These are phyloP conservation scores for Irpex lacteus DNA, from an alignment of 1,284 basidiomycete genomes.

Conservation along the genomic window DNA sequence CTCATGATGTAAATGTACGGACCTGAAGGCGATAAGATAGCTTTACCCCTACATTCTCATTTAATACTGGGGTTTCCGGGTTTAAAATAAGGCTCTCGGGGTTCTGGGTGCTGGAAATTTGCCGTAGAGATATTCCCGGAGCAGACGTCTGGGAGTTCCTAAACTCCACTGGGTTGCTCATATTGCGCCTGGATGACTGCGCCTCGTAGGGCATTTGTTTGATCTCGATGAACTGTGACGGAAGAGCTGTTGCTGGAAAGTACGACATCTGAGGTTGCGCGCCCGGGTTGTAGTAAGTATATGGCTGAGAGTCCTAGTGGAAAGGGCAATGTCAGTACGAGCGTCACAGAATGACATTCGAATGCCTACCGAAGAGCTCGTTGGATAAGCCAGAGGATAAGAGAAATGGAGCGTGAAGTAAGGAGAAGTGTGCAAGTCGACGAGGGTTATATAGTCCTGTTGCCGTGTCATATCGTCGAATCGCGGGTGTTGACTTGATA, in stretches of 20 bases:
- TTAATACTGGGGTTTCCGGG: not conserved
- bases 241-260: not conserved
- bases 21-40: conserved; percentile 6
- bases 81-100: not conserved
- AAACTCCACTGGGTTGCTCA: not conserved
- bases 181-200: conserved; percentile 4
- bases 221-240: not conserved
- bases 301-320: not conserved
- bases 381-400: not conserved
- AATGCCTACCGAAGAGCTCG: not conserved
- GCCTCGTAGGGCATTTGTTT: not conserved
- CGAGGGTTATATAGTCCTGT: not conserved
- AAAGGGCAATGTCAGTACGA: not conserved
- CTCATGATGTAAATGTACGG: not conserved
- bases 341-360: not conserved
- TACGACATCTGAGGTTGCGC: not conserved
- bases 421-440: not conserved
- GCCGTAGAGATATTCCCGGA: not conserved
- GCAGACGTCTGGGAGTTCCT: not conserved
- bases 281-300: not conserved
- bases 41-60: not conserved
- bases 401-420: not conserved
- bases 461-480: not conserved
- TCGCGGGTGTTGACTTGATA: not conserved
- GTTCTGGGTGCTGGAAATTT: not conserved